A percentile compares a stretch with the other conserved stretches of the same genome.
Evolutionary conservation across 805 yeast species (phyloP).

Genomic region (Nakazawaea anatomiae): DNA sequence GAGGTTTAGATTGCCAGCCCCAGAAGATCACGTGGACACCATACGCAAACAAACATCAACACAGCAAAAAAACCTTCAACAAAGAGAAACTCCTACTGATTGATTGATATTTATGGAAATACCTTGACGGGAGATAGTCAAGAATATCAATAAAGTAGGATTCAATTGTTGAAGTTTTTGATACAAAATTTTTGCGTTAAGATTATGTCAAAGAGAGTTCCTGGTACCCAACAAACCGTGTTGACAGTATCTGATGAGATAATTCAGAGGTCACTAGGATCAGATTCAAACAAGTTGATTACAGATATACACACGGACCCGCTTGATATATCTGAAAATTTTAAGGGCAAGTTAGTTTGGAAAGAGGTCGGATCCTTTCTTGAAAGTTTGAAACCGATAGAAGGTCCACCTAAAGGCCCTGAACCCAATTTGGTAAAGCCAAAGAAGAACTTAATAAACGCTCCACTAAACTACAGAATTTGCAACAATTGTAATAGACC

Average conservation of each 20-base stretch:
- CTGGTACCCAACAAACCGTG: slow-evolving; percentile 10
- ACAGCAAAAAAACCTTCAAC: background rate
- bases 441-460: slow-evolving; percentile 28
- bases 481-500: slow-evolving; percentile 45
- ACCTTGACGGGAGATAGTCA: too few species aligned
- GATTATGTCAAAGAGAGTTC: slow-evolving; percentile 12
- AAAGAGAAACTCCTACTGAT: background rate
- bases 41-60: background rate
- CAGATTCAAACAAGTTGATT: slow-evolving; percentile 7
- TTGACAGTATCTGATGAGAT: slow-evolving; percentile 10
- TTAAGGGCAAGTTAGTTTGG: slow-evolving; percentile 18
- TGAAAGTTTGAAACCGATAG: slow-evolving; percentile 21
- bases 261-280: slow-evolving; percentile 10
- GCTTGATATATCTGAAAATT: background rate
- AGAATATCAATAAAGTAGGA: too few species aligned
- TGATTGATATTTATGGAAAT: too few species aligned
- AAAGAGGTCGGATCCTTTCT: slow-evolving; percentile 28
- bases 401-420: slow-evolving; percentile 2
- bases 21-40: background rate
- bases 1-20: background rate
- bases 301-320: background rate
- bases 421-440: slow-evolving; percentile 3
- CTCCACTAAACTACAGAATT: slow-evolving; percentile 35
- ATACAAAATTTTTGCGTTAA: background rate
- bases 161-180: background rate